phyloP scores from a whole-genome alignment of 78 protist genomes.

The Chrysochromulina parva region DNA sequence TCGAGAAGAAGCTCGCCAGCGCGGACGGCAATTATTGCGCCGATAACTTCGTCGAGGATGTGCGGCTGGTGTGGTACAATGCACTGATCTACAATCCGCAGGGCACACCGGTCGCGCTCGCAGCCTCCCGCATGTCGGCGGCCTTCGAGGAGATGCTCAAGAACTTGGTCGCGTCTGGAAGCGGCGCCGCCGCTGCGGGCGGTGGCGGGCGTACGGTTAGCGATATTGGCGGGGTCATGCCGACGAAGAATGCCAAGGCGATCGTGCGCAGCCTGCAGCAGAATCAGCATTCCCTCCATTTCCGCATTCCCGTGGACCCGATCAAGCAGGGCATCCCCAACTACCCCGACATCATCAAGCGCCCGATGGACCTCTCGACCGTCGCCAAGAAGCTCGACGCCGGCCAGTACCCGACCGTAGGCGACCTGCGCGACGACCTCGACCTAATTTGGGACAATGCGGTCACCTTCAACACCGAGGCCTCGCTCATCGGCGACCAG shows the following conservation, averaged over 20 bases:
- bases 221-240: background rate
- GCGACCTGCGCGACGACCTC: background rate
- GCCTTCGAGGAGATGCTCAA: background rate
- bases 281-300: background rate
- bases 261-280: background rate
- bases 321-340: too few species aligned
- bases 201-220: too few species aligned
- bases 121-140: background rate
- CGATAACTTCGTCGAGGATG: background rate
- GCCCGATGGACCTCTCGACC: slow-evolving; percentile 66
- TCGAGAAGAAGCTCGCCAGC: too few species aligned
- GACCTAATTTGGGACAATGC: background rate
- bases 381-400: background rate
- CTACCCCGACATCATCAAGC: slow-evolving; percentile 50
- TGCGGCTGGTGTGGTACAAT: slow-evolving; percentile 24
- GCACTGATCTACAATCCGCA: background rate
- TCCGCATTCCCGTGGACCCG: slow-evolving; percentile 6
- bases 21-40: too few species aligned
- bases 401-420: background rate
- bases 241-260: background rate
- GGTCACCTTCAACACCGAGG: background rate
- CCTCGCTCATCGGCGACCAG: background rate
- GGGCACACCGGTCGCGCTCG: background rate
- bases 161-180: too few species aligned
- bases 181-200: background rate